phyloP scores from a whole-genome alignment of 2,329 filamentous ascomycete species.

The Ophiostoma fasciatum region DNA sequence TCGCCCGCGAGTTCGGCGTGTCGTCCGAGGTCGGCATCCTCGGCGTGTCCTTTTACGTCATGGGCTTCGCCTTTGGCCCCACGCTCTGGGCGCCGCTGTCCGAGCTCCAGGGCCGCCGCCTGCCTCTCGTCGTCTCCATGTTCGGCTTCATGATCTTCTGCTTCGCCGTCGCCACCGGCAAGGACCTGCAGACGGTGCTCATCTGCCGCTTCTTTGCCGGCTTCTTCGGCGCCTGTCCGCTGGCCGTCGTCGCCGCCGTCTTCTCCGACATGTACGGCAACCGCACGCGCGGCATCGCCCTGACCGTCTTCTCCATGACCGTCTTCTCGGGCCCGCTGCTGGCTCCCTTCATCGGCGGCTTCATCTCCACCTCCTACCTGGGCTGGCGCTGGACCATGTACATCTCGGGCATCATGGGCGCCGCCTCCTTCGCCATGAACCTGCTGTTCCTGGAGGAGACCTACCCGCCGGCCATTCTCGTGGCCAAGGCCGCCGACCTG shows the following conservation, averaged over 20 bases:
- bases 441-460: conserved; percentile 52
- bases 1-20: conserved; percentile 46
- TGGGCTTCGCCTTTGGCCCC: conserved; percentile 58
- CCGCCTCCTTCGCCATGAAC: conserved; percentile 41
- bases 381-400: conserved; percentile 66
- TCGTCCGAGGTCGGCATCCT: conserved; percentile 46
- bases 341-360: conserved; percentile 55
- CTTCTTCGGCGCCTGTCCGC: conserved; percentile 54
- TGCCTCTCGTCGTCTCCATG: conserved; percentile 46
- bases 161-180: conserved; percentile 47
- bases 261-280: conserved; percentile 61
- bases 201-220: conserved; percentile 61
- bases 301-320: conserved; percentile 43
- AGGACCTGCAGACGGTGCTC: conserved; percentile 54
- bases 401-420: conserved; percentile 47
- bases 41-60: conserved; percentile 54
- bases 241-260: conserved; percentile 55
- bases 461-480: conserved; percentile 52
- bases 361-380: conserved; percentile 45
- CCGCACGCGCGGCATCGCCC: conserved; percentile 41
- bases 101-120: conserved; percentile 52
- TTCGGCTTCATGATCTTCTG: conserved; percentile 58
- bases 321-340: conserved; percentile 54
- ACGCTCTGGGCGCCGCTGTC: conserved; percentile 59
- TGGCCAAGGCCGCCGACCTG: conserved; percentile 44